Conservation (phyloP, 2,329 filamentous ascomycete species). For the Phialocephala sp. region DNA sequence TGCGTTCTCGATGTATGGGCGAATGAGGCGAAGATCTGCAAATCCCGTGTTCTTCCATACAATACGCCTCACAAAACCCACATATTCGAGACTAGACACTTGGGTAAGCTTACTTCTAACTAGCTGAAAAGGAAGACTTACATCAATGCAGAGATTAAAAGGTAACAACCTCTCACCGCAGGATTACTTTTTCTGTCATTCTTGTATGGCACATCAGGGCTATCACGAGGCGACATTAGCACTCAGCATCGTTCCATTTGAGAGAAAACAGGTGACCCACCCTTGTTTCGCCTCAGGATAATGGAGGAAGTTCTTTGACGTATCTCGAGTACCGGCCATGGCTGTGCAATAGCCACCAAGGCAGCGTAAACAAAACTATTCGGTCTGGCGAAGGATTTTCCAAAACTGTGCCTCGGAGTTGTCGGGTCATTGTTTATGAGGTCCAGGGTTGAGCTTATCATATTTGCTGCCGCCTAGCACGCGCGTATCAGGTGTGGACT, state of each 20-base stretch:
- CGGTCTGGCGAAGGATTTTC: neutral
- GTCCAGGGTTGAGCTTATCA: neutral
- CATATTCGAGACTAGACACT: constrained; percentile 28
- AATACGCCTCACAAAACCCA: constrained; percentile 21
- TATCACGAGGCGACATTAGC: constrained; percentile 19
- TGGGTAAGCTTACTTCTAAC: constrained; percentile 13
- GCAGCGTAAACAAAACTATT: neutral
- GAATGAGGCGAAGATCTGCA: constrained; percentile 25
- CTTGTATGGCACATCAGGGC: constrained; percentile 29
- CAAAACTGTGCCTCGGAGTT: neutral
- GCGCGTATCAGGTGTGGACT: constrained; percentile 3
- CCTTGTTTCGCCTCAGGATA: constrained; percentile 27
- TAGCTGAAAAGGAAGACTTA: constrained; percentile 9
- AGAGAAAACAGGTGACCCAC: constrained; percentile 10
- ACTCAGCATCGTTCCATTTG: neutral
- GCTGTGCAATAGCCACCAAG: neutral
- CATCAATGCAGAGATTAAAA: constrained; percentile 27
- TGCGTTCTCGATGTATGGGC: constrained; percentile 28
- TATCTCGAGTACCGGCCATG: neutral
- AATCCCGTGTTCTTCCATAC: constrained; percentile 35
- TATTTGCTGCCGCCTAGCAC: constrained; percentile 5
- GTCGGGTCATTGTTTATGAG: constrained; percentile 7
- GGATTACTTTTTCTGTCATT: constrained; percentile 30
- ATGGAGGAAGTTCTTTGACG: constrained; percentile 21
- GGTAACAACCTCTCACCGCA: constrained; percentile 24